Percentiles rank a stretch among this genome's conserved stretches.
Conservation (phyloP, 1,284 basidiomycete species). For the Marasmius tenuissimus region DNA sequence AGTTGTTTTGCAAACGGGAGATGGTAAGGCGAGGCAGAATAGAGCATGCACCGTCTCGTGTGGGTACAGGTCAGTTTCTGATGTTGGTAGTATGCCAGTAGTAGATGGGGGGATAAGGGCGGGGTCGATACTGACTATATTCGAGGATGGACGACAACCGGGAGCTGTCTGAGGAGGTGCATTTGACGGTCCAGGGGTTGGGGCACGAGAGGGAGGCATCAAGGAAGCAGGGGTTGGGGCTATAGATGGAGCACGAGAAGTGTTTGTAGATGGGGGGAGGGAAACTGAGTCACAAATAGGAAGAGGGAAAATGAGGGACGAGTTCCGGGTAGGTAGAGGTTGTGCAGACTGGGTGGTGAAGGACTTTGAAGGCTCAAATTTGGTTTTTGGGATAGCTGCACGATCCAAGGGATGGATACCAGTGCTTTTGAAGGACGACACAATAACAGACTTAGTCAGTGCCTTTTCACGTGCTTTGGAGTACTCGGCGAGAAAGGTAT, state of each 20-base stretch:
- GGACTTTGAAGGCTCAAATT: slow-evolving; percentile 11
- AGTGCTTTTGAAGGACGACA: slow-evolving; percentile 16
- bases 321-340: slow-evolving; percentile 2
- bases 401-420: slow-evolving; percentile 20
- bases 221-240: not conserved
- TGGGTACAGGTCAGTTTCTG: no score
- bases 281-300: not conserved
- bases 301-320: not conserved
- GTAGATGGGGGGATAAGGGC: no score
- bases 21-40: no score
- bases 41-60: no score
- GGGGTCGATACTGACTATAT: no score
- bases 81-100: no score
- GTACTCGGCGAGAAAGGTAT: slow-evolving; percentile 17
- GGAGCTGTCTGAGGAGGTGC: no score
- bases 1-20: no score
- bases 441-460: slow-evolving; percentile 17
- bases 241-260: not conserved
- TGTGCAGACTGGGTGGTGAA: slow-evolving; percentile 6
- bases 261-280: not conserved
- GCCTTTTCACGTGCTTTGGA: slow-evolving; percentile 9
- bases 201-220: not conserved
- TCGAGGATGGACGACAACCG: no score
- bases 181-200: not conserved
- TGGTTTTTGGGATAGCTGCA: slow-evolving; percentile 5